Percentiles rank a stretch among this genome's conserved stretches.
Evolutionary conservation across 73 alveolate species (phyloP).

Genomic region (Paramecium sexaurelia): DNA sequence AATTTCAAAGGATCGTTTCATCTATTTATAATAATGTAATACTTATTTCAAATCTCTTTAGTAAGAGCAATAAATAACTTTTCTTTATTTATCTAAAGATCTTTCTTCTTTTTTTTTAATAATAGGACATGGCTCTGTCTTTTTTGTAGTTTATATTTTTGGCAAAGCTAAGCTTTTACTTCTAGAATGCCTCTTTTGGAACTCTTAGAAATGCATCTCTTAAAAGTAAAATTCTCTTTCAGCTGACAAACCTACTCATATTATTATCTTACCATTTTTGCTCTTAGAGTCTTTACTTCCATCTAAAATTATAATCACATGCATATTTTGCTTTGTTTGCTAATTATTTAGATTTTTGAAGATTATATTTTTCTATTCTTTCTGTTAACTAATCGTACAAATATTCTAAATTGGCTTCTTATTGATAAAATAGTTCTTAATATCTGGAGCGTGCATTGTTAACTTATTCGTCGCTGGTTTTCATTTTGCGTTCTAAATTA

Average conservation of each 20-base stretch:
- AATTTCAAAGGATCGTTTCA: constrained; percentile 30
- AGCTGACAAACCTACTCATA: constrained; percentile 31
- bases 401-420: constrained; percentile 14
- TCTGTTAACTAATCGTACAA: background rate
- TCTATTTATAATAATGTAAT: background rate
- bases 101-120: background rate
- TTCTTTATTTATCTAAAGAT: background rate
- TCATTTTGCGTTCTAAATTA: background rate
- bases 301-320: constrained; percentile 14
- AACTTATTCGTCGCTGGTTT: background rate
- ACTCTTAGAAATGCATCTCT: background rate
- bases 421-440: background rate
- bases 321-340: constrained; percentile 26
- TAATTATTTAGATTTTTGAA: background rate
- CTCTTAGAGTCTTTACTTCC: constrained; percentile 17
- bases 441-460: background rate
- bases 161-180: background rate
- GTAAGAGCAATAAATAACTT: constrained; percentile 17
- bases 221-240: constrained; percentile 12
- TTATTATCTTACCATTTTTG: background rate
- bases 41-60: constrained; percentile 22
- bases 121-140: background rate
- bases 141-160: background rate
- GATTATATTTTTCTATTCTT: background rate
- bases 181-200: background rate